These are phyloP conservation scores for Trametes sanguinea DNA, from an alignment of 768 basidiomycete species.

Conservation along the genomic window DNA sequence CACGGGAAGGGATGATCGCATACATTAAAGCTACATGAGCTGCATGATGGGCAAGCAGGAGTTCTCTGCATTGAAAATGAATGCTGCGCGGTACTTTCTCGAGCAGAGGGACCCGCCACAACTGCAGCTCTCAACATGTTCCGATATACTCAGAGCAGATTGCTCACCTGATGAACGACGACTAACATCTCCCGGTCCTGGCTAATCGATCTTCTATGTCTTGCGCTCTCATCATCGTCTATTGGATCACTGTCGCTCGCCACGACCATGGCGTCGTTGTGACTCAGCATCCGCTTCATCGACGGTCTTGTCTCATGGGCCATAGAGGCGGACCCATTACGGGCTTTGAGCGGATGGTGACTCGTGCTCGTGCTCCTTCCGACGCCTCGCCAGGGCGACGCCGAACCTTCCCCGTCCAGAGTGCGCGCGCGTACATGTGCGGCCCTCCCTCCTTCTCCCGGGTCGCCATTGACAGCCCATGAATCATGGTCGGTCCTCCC, in stretches of 20 bases:
- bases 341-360: slow-evolving; percentile 24
- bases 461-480: neutral
- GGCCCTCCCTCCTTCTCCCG: neutral
- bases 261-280: neutral
- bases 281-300: slow-evolving; percentile 29
- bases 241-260: neutral
- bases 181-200: slow-evolving; percentile 50
- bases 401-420: slow-evolving; percentile 21
- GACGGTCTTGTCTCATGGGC: slow-evolving; percentile 23
- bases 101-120: no score
- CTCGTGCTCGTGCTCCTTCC: slow-evolving; percentile 15
- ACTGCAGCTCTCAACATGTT: no score
- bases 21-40: no score
- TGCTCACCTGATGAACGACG: slow-evolving; percentile 56
- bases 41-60: no score
- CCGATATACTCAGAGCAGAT: neutral
- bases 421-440: slow-evolving; percentile 29
- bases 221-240: neutral
- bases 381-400: neutral
- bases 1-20: no score
- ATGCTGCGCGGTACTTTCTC: no score
- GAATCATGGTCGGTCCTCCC: slow-evolving; percentile 29
- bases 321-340: slow-evolving; percentile 4
- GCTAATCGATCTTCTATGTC: neutral
- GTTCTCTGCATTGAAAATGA: no score